These are phyloP conservation scores for Phaffia tasmanica DNA, from an alignment of 768 basidiomycete species.

Conservation along the genomic window DNA sequence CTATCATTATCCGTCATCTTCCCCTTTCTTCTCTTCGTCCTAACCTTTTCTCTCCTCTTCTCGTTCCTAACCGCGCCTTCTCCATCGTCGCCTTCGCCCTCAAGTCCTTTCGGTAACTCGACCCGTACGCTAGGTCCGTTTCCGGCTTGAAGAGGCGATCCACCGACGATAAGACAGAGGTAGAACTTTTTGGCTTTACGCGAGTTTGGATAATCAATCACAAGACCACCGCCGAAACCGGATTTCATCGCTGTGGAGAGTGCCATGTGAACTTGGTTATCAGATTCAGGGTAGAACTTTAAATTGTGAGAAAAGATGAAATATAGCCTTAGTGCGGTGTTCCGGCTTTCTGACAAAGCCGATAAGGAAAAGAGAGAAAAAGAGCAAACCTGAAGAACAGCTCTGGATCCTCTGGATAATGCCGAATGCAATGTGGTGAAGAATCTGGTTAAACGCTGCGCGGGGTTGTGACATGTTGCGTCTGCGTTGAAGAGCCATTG, in stretches of 20 bases:
- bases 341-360: neutral
- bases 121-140: constrained; percentile 11
- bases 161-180: constrained; percentile 80
- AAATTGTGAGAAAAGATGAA: neutral
- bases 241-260: constrained; percentile 85
- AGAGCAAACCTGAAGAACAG: constrained; percentile 65
- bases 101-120: constrained; percentile 63
- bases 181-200: constrained; percentile 93
- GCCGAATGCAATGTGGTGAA: constrained; percentile 54
- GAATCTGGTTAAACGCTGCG: constrained; percentile 57
- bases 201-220: constrained; percentile 95
- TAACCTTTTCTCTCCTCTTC: constrained; percentile 51
- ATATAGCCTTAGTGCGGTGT: neutral
- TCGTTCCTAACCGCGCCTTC: constrained; percentile 48
- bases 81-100: constrained; percentile 46
- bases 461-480: constrained; percentile 52
- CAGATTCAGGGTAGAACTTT: constrained; percentile 88
- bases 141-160: constrained; percentile 35
- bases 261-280: constrained; percentile 93
- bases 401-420: constrained; percentile 52
- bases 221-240: constrained; percentile 90
- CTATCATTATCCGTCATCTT: constrained; percentile 38
- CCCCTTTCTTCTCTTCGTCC: constrained; percentile 48
- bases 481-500: constrained; percentile 99
- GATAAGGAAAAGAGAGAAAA: neutral